Evolutionary conservation across 108 stramenopile species (phyloP), one percentile per base, ranked within the genome.

Genomic region (Nitzschia palea): DNA sequence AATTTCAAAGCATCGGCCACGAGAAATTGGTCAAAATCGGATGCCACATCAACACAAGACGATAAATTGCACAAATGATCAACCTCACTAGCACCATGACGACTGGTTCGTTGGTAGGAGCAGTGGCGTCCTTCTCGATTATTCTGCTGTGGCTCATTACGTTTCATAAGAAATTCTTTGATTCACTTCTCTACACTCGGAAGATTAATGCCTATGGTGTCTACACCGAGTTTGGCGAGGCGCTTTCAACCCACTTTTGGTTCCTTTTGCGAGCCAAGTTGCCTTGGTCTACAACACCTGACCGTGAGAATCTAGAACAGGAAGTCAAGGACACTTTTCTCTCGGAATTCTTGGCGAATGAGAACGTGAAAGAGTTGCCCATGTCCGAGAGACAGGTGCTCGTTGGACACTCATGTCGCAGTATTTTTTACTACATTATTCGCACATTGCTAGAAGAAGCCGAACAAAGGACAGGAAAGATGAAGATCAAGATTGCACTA

Each of bases 381-480:
- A 27, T 18, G 31, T 23, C 45, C 1, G 47, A 50, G 33, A 17
- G 15, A 20, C 63, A 64, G 26, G 54, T 55, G 29, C 17, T 67
- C 12, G 35, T 67, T 15, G 17, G 53, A 17, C 65, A 67, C 43
- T 67, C 65, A 1, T 67, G 65, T 27, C 65, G 65, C 23, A 43
- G 44, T 31, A 53, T 67, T 30, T 67, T 67, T 27, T 67, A 67
- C 26, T 67, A 67, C 43, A 33, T 67, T 36, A 48, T 67, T 55
- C 52, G 54, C 26, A 55, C 34, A 17, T 30, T 67, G 18, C 43
- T 67, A 33, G 36, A 40, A 6, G 28, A 55, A 43, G 51, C 65
- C 34, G 35, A 67, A 36, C 53, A 67, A 20, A 33, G 51, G 3
- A 53, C 32, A 12, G 65, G 65, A 1, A 8, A 55, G 35, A 27